Evolutionary conservation across 2,329 filamentous ascomycete species (phyloP).

Genomic region (Stenocarpella maydis): DNA sequence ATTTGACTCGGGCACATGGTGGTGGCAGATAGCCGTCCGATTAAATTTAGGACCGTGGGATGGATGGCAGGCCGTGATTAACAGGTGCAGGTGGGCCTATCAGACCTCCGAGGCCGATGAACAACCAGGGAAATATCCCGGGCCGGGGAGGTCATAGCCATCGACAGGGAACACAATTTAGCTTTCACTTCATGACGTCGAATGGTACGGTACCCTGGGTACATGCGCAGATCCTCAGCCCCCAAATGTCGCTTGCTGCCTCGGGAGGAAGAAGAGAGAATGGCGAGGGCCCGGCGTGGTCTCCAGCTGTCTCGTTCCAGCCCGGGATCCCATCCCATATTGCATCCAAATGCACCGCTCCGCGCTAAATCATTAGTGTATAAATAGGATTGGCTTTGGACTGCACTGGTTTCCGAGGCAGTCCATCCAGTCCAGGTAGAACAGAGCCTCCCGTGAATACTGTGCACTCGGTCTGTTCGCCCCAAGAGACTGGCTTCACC

Average conservation of each 20-base stretch:
- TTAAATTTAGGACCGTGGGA: not conserved
- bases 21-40: not conserved
- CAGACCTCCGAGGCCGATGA: not conserved
- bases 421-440: not conserved
- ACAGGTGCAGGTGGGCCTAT: not conserved
- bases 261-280: not conserved
- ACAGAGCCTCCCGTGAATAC: no score
- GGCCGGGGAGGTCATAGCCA: conserved; percentile 2
- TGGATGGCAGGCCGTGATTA: not conserved
- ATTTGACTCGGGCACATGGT: not conserved
- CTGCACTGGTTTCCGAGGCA: not conserved
- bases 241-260: no score
- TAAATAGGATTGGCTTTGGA: not conserved
- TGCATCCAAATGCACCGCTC: not conserved
- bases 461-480: no score
- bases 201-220: not conserved
- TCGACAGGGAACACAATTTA: not conserved
- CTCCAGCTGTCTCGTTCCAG: not conserved
- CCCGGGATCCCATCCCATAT: not conserved
- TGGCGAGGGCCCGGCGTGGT: not conserved
- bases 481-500: no score
- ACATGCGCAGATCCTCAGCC: no score
- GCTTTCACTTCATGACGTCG: conserved; percentile 13
- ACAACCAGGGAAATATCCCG: conserved; percentile 17
- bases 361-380: not conserved